These are phyloP conservation scores for Coniochaeta hoffmannii DNA, from an alignment of 2,329 filamentous ascomycete species.

Conservation along the genomic window DNA sequence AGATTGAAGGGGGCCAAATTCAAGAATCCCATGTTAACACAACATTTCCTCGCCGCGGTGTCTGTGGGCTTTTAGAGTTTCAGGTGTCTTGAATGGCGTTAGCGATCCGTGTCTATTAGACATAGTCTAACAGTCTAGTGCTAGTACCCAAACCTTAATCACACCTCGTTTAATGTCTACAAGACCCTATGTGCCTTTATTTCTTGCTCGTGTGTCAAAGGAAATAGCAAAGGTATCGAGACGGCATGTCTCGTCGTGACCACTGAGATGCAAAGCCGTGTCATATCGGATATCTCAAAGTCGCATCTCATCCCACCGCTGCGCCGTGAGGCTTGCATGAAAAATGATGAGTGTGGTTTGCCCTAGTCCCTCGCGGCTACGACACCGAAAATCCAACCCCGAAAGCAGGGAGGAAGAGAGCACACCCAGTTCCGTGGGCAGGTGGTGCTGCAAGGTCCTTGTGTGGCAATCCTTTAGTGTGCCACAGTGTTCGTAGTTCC, in stretches of 20 bases:
- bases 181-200: too few species aligned
- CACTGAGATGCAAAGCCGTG: not conserved
- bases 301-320: not conserved
- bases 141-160: not conserved
- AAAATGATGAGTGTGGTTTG: not conserved
- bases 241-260: not conserved
- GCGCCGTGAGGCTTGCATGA: not conserved
- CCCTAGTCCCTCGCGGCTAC: not conserved
- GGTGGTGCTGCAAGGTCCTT: not conserved
- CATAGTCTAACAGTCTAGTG: too few species aligned
- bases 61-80: not conserved
- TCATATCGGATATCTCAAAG: not conserved
- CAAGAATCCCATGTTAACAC: not conserved
- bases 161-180: not conserved
- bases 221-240: not conserved
- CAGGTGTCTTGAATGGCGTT: not conserved
- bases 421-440: not conserved
- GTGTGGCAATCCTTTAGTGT: not conserved
- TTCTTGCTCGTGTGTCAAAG: not conserved
- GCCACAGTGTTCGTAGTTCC: not conserved
- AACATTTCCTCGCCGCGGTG: not conserved
- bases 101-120: not conserved
- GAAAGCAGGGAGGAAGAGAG: too few species aligned
- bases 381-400: not conserved
- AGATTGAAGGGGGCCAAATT: not conserved